phyloP scores from a whole-genome alignment of 176 grass and related monocot species.

The Phragmites australis region DNA sequence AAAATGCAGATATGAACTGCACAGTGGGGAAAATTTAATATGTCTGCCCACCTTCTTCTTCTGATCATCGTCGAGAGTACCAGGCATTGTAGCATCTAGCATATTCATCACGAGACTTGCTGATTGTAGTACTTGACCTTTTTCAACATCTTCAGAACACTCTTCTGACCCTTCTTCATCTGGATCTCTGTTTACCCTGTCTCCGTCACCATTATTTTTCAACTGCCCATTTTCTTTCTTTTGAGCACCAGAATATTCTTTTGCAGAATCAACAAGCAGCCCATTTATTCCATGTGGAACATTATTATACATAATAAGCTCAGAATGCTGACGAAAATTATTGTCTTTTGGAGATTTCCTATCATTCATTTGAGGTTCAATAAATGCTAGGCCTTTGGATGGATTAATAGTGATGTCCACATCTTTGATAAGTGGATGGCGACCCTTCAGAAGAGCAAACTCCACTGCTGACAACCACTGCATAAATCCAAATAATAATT shows the following conservation, averaged over 20 bases:
- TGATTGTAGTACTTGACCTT: slow-evolving; percentile 71
- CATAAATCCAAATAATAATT: slow-evolving; percentile 46
- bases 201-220: slow-evolving; percentile 30
- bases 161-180: slow-evolving; percentile 42
- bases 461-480: slow-evolving; percentile 95
- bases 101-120: slow-evolving; percentile 83
- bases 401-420: slow-evolving; percentile 82
- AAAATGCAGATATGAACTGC: not conserved
- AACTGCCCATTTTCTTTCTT: slow-evolving; percentile 42
- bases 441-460: slow-evolving; percentile 90
- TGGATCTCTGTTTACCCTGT: slow-evolving; percentile 24
- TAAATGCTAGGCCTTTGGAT: slow-evolving; percentile 73
- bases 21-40: not conserved
- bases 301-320: slow-evolving; percentile 48
- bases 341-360: slow-evolving; percentile 33
- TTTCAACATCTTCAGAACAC: slow-evolving; percentile 56
- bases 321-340: slow-evolving; percentile 32
- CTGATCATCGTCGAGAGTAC: slow-evolving; percentile 69
- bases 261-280: slow-evolving; percentile 57
- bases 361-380: slow-evolving; percentile 48
- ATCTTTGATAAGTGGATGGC: slow-evolving; percentile 93
- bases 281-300: slow-evolving; percentile 52
- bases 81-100: slow-evolving; percentile 93
- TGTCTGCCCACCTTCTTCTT: slow-evolving; percentile 68
- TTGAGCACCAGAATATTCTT: slow-evolving; percentile 44